Evolutionary conservation across 2,329 filamentous ascomycete genomes (phyloP), one percentile per base, ranked within the genome.

Genomic region (Juglanconis oblonga): DNA sequence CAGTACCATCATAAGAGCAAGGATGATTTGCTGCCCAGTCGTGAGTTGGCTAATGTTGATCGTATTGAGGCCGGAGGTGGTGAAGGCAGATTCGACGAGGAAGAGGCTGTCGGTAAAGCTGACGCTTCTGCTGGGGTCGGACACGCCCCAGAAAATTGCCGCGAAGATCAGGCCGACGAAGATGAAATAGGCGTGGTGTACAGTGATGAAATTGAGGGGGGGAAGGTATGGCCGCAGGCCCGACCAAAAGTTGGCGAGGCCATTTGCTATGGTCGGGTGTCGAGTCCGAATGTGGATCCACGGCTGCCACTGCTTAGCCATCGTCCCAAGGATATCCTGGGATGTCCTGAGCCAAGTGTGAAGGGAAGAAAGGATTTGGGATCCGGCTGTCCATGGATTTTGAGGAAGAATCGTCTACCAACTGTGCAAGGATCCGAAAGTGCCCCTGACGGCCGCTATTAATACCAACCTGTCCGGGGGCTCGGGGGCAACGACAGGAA

Each of bases 131-230:
- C 71, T 69, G 8, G 83, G 80, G 5, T 77, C 77, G 0, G 84
- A 83, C 0, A 80, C 77, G 14, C 76, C 78, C 78, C 79, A 89
- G 67, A 90, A 87, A 51, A 90, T 78, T 47, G 84, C 61, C 10
- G 85, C 85, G n/a, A 78, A 74, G 36, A 85, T 45, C 3, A 89
- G 67, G 61, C 77, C 79, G 9, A 81, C 80, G 6, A 72, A 54
- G 61, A 88, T 76, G 69, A 90, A 89, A 72, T 90, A 90, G 45
- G 78, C 71, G 74, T 89, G 88, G 69, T 90, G 87, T 29, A 89
- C 68, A 0, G 82, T 85, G 65, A 87, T 82, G 68, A 87, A 88
- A 65, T 87, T 86, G 54, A 84, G 70, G 1, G 78, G 75, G 8
- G 77, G 78, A 36, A 79, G 63, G 6, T 61, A 61, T 11, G 57